A percentile compares a stretch with the other conserved stretches of the same genome.
Conservation (phyloP, 805 yeast species). For the Metschnikowia peoriensis region DNA sequence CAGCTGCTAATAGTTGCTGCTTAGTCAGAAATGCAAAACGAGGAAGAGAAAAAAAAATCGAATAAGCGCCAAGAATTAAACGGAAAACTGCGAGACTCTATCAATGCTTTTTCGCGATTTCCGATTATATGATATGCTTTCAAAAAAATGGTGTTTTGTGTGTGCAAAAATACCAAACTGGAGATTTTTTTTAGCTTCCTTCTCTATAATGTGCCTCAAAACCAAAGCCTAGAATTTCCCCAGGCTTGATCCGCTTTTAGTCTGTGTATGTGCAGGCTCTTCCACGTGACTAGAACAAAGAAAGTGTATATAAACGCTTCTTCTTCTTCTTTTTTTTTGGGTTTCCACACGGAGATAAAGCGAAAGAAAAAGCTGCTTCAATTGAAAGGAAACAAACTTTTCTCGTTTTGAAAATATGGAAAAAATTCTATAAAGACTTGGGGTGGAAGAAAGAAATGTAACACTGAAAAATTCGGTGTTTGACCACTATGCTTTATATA, state of each 20-base stretch:
- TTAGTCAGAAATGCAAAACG: too few relatives aligned
- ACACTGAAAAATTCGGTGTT: not conserved
- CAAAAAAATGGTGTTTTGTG: too few relatives aligned
- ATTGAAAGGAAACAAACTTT: too few relatives aligned
- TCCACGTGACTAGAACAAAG: not conserved
- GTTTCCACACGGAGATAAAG: too few relatives aligned
- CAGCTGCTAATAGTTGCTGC: not conserved
- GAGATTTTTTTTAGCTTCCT: not conserved
- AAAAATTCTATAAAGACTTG: not conserved
- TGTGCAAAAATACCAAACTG: not conserved
- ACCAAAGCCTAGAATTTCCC: not conserved
- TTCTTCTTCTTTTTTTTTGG: too few relatives aligned
- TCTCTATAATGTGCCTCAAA: not conserved
- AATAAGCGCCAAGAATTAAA: too few relatives aligned
- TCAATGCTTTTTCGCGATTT: too few relatives aligned
- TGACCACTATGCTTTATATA: slow-evolving; percentile 1
- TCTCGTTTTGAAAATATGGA: not conserved
- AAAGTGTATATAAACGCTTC: not conserved
- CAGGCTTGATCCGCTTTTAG: not conserved
- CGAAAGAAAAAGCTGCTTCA: too few relatives aligned
- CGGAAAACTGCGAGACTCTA: too few relatives aligned
- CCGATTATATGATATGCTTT: not conserved
- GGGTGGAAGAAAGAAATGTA: not conserved
- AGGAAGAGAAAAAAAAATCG: too few relatives aligned
- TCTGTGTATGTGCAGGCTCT: not conserved